Evolutionary conservation across 805 yeast genomes (phyloP).

Genomic region (Candida pini): DNA sequence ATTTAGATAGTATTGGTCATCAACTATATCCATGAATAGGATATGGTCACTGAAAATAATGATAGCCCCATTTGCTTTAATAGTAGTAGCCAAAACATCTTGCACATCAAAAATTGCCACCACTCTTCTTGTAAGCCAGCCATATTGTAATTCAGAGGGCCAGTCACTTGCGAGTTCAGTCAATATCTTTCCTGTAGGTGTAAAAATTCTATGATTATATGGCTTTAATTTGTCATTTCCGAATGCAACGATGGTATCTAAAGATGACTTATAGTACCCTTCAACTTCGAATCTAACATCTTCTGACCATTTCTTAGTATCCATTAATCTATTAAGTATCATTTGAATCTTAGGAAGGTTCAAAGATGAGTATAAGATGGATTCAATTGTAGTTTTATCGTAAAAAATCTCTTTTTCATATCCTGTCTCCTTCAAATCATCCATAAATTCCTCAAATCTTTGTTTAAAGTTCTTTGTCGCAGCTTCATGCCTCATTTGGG

Average conservation of each 20-base stretch:
- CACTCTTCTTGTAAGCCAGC: conserved; percentile 83
- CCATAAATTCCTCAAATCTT: conserved; percentile 38
- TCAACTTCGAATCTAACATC: conserved; percentile 26
- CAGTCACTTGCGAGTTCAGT: conserved; percentile 80
- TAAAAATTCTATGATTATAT: conserved; percentile 65
- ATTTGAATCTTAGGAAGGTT: conserved; percentile 69
- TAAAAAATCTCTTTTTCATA: conserved; percentile 28
- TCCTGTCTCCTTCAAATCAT: conserved; percentile 28
- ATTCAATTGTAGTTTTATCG: conserved; percentile 49
- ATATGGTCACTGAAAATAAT: conserved; percentile 79
- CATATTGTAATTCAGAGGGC: conserved; percentile 83
- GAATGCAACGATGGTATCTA: conserved; percentile 74
- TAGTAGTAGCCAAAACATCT: conserved; percentile 20
- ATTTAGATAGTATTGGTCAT: conserved; percentile 34
- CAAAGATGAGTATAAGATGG: conserved; percentile 61
- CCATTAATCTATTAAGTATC: conserved; percentile 56
- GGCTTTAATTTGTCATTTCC: conserved; percentile 51
- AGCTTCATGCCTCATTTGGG: conserved; percentile 91
- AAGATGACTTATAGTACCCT: conserved; percentile 45
- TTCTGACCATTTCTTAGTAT: conserved; percentile 40
- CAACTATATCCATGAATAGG: conserved; percentile 53
- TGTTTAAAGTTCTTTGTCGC: conserved; percentile 64
- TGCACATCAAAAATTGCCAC: conserved; percentile 58
- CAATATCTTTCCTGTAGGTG: conserved; percentile 85
- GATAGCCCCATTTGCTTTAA: conserved; percentile 45